Conservation (phyloP, 495 filamentous ascomycete genomes). For the Aspergillus leporis region DNA sequence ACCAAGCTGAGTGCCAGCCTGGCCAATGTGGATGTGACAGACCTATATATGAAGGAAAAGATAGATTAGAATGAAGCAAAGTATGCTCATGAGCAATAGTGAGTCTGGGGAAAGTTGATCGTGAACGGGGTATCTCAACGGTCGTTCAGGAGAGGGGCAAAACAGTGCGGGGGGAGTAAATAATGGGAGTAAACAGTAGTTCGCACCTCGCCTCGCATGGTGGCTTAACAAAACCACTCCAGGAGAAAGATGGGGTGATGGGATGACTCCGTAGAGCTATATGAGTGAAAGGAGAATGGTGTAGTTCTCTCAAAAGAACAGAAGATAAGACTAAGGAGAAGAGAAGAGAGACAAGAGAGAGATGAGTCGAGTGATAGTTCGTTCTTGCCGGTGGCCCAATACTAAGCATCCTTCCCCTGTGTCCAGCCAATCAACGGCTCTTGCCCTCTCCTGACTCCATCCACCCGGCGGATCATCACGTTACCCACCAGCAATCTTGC, state of each 20-base stretch:
- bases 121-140: not conserved
- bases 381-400: constrained; percentile 15
- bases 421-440: constrained; percentile 11
- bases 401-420: not conserved
- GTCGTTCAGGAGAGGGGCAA: constrained; percentile 15
- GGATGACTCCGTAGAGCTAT: not conserved
- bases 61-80: not conserved
- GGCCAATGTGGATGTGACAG: constrained; percentile 88
- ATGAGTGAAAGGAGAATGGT: not conserved
- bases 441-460: constrained; percentile 10
- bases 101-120: not conserved
- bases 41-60: constrained; percentile 50
- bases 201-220: constrained; percentile 41
- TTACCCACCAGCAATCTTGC: not conserved
- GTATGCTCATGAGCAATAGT: not conserved
- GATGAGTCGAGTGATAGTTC: constrained; percentile 1
- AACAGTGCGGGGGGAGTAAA: constrained; percentile 22
- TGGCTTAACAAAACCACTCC: constrained; percentile 7
- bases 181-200: not conserved
- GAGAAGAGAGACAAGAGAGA: not conserved
- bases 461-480: not conserved
- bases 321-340: not conserved
- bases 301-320: not conserved
- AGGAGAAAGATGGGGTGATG: not conserved
- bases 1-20: constrained; percentile 90